Base-by-base conservation (phyloP, 176 grass and related monocot genomes). In the Stipa capillata region DNA sequence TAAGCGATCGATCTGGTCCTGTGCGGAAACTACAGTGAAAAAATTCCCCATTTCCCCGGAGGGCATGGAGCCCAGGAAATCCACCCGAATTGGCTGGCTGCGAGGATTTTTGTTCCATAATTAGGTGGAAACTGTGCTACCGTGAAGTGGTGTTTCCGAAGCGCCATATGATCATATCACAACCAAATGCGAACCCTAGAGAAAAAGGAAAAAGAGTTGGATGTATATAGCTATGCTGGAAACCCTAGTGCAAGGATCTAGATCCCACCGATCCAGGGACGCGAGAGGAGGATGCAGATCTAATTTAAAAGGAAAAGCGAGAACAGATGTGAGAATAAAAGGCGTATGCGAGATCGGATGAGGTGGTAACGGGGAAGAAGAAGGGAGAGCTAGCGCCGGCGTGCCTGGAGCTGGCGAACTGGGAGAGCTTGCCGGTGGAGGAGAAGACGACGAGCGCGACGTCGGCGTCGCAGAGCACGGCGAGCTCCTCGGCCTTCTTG, bases 401-500 rank as follows among this genome's bases (percentile, higher is more conserved):
- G 74, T 91, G 84, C 94, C 89, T 97, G 65, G 94, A 91, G 86
- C 89, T 97, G 12, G 91, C 90, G 91, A 82, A 94, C 77, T 97
- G 89, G 52, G 90, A 97, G 84, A 97, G 91, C 84, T 86, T 97
- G 78, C 94, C 94, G 77, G 94, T 94, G 65, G 94, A 79, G 80
- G 94, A 97, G 77, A 93, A 97, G 64, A 97, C 88, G 77, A 97
- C 35, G 73, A 97, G 94, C 17, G 84, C 91, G 72, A 97, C 88
- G 72, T 97, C 94, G 59, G 91, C 91, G 74, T 97, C 94, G 83
- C 94, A 97, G 52, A 97, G 94, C 73, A 97, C 89, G 5, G 86
- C 76, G 49, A 97, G 90, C 83, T 97, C 94, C 83, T 97, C 91
- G 57, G 94, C 94, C 83, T 97, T 97, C 88, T 97, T 97, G 90